Percentiles rank a stretch among this genome's conserved stretches.
phyloP scores from a whole-genome alignment of 495 filamentous ascomycete genomes.

The Cenococcum geophilum region DNA sequence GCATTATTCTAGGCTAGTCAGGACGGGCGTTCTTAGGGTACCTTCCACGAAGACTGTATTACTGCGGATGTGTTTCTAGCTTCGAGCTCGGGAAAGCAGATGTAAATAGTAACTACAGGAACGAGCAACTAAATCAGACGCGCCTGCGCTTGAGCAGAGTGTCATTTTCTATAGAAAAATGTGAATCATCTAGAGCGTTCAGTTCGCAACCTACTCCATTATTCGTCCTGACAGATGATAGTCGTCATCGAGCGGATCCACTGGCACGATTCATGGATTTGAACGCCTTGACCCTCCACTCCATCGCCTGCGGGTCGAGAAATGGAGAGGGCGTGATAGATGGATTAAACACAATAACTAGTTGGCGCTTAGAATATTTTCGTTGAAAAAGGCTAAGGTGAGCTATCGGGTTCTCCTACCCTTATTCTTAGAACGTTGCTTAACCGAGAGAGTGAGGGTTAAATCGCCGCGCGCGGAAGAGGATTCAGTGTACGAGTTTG shows the following conservation, averaged over 20 bases:
- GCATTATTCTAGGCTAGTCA: not conserved
- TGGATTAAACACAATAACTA: slow-evolving; percentile 17
- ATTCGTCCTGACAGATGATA: not conserved
- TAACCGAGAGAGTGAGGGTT: too few species aligned
- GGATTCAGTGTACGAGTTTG: too few species aligned
- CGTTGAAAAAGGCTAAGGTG: not conserved
- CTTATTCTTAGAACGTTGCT: too few species aligned
- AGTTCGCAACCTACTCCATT: not conserved
- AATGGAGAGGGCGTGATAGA: slow-evolving; percentile 14
- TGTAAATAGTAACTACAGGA: not conserved
- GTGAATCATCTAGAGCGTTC: not conserved
- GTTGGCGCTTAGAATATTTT: not conserved
- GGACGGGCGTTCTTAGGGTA: not conserved
- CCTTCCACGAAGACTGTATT: slow-evolving; percentile 1
- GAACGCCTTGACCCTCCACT: slow-evolving; percentile 8
- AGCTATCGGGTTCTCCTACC: too few species aligned
- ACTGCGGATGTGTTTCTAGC: not conserved
- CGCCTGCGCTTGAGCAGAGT: too few species aligned
- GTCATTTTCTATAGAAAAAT: too few species aligned
- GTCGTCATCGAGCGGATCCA: not conserved
- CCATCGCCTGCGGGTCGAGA: slow-evolving; percentile 21
- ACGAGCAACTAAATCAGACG: too few species aligned
- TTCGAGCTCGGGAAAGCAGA: not conserved
- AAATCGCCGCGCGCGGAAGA: too few species aligned
- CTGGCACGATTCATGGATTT: not conserved